Evolutionary conservation across 2,329 filamentous ascomycete genomes (phyloP), one percentile per base, ranked within the genome.

Genomic region (Penicillium hordei): DNA sequence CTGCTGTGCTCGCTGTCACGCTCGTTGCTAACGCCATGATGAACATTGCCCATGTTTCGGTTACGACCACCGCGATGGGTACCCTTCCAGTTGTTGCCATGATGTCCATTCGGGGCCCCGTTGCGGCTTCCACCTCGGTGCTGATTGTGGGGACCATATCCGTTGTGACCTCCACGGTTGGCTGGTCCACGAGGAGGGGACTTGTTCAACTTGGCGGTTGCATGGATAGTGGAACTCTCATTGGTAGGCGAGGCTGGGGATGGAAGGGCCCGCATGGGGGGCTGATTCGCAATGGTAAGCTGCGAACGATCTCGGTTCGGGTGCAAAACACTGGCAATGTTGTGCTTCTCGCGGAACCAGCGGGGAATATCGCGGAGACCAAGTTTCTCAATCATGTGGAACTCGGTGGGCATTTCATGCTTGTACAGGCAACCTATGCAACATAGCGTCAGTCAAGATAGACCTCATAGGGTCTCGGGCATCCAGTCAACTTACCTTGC

Each of bases 401-500:
- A 80, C 80, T 92, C 86, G 27, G 78, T 74, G 0, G 93, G 93
- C 89, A 96, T 96, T 72, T 94, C 90, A 72, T 96, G 93, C 77
- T 92, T 93, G 79, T 87, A 96, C 63, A 88, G 86, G 78, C 93
- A 96, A 0, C 93, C 76, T 78, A 45, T n/a, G 44, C 12, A 21
- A 6, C n/a, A 42, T 21, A 7, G 27, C 12, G 27, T 60, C 44
- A 55, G 57, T 52, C 34, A 51, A 17, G 17, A 23, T 12, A 17
- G 17, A 23, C 13, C 19, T 23, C 5, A 55, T 42, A 46, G 45
- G 27, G 15, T 57, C 17, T 19, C 21, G 2, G 21, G 3, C 8
- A 46, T 10, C 12, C 49, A 45, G 21, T 19, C 8, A 12, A 57
- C 67, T 54, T 65, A 73, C 76, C 92, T 69, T 93, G 88, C 72